Evolutionary conservation across 2,329 filamentous ascomycete species (phyloP).

Genomic region (Tolypocladium guangdongense): DNA sequence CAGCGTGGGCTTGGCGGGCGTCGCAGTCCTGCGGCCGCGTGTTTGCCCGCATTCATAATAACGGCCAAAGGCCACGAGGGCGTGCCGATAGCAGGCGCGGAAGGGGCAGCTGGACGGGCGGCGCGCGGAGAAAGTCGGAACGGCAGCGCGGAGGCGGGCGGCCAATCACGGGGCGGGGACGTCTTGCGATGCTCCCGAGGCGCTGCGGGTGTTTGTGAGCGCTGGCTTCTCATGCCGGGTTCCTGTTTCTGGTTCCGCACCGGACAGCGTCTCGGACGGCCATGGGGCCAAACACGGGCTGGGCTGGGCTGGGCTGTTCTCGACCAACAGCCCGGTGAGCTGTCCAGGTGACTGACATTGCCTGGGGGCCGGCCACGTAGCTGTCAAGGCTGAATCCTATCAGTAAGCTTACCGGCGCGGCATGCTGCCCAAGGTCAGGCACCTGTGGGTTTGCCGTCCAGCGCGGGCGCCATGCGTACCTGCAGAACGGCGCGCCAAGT

Average conservation of each 20-base stretch:
- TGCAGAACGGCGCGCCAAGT: too few species aligned
- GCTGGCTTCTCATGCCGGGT: too few species aligned
- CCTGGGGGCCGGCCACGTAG: not conserved
- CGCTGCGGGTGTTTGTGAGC: too few species aligned
- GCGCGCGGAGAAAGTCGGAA: constrained; percentile 9
- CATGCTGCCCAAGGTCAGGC: not conserved
- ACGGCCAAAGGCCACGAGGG: not conserved
- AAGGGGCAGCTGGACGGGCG: not conserved
- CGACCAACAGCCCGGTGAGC: not conserved
- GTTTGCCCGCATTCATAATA: too few species aligned
- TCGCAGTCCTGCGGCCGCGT: too few species aligned
- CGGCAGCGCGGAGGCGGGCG: not conserved
- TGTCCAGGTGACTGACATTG: not conserved
- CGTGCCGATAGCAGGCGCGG: not conserved
- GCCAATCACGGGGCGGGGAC: constrained; percentile 5
- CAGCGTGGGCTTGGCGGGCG: not conserved
- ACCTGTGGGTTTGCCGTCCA: too few species aligned
- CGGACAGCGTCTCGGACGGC: constrained; percentile 1
- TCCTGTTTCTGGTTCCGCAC: not conserved
- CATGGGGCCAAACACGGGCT: constrained; percentile 1
- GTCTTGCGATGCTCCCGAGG: not conserved
- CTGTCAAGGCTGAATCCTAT: not conserved
- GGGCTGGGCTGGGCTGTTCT: not conserved
- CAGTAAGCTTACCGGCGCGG: not conserved
- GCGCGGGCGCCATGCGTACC: too few species aligned